Conservation (phyloP, 1,139 yeast species). For the Lodderomyces margitis region DNA sequence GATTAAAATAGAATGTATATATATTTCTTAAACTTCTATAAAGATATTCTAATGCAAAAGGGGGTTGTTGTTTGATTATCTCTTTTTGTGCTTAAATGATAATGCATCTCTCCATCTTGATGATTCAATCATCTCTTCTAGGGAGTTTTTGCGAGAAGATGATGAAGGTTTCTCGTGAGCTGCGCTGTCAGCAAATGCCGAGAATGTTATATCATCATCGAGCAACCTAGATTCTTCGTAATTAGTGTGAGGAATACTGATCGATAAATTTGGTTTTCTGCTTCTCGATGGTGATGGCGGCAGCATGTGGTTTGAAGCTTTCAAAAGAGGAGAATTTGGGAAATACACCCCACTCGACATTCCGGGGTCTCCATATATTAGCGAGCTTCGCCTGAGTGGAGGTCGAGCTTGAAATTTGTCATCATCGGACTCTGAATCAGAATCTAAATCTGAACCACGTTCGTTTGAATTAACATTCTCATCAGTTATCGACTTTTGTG, state of each 20-base stretch:
- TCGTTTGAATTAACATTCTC: constrained; percentile 4
- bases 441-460: constrained; percentile 5
- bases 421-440: constrained; percentile 13
- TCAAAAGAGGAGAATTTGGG: constrained; percentile 13
- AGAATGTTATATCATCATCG: constrained; percentile 9
- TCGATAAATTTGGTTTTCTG: constrained; percentile 9
- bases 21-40: constrained; percentile 3
- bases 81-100: constrained; percentile 4
- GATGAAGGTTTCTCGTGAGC: neutral
- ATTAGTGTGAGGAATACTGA: constrained; percentile 8
- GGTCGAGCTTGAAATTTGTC: constrained; percentile 4
- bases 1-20: constrained; percentile 19
- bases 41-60: too few species aligned
- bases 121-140: constrained; percentile 11
- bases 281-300: constrained; percentile 1
- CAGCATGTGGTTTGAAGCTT: constrained; percentile 6
- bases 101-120: constrained; percentile 15
- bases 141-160: neutral
- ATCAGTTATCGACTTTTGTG: constrained; percentile 12
- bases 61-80: neutral
- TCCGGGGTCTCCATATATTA: constrained; percentile 9
- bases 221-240: neutral
- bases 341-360: constrained; percentile 12
- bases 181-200: constrained; percentile 6
- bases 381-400: constrained; percentile 7